Evolutionary conservation across 768 basidiomycete species (phyloP).

Genomic region (Guyanaporus albipodus): DNA sequence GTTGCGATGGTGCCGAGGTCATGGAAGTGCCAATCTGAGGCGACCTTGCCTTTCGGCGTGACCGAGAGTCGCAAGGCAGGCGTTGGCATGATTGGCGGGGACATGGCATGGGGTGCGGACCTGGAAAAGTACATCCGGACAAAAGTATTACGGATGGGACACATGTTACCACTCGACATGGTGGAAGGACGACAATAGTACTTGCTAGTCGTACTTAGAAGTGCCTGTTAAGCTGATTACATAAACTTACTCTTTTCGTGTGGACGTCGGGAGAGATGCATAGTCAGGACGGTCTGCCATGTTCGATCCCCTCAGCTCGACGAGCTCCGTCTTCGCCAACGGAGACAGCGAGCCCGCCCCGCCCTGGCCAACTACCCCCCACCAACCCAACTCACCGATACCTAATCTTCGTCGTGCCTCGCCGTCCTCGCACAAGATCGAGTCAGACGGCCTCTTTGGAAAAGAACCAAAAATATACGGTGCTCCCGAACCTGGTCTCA

Average conservation of each 20-base stretch:
- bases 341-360: slow-evolving; percentile 43
- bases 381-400: slow-evolving; percentile 64
- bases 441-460: slow-evolving; percentile 60
- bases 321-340: slow-evolving; percentile 51
- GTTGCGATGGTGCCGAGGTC: slow-evolving; percentile 93
- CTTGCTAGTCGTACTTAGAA: too few species aligned
- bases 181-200: slow-evolving; percentile 10
- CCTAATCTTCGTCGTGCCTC: slow-evolving; percentile 65
- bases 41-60: not conserved
- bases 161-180: slow-evolving; percentile 63
- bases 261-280: too few species aligned
- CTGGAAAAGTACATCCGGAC: slow-evolving; percentile 94
- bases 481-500: slow-evolving; percentile 76
- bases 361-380: slow-evolving; percentile 82
- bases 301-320: slow-evolving; percentile 71
- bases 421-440: slow-evolving; percentile 50
- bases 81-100: slow-evolving; percentile 78
- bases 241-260: slow-evolving; percentile 6
- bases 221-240: too few species aligned
- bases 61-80: slow-evolving; percentile 45
- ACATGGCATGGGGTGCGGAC: slow-evolving; percentile 74
- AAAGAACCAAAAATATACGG: slow-evolving; percentile 86
- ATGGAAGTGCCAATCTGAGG: slow-evolving; percentile 49
- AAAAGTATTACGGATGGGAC: slow-evolving; percentile 97
- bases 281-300: too few species aligned